Conservation (phyloP, 2,329 filamentous ascomycete genomes). For the Colletotrichum camelliae region DNA sequence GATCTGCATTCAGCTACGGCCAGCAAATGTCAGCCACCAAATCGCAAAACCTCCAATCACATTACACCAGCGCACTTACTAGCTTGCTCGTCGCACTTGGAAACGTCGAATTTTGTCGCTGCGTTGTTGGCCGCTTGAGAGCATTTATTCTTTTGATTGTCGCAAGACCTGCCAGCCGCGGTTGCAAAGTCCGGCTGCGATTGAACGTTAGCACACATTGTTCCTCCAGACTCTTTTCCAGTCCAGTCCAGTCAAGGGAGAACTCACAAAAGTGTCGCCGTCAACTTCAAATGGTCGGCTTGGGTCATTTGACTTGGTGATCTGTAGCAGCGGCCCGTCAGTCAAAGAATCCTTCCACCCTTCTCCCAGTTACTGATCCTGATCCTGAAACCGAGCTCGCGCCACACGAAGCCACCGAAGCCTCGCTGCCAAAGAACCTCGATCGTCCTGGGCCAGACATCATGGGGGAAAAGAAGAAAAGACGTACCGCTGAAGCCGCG, state of each 20-base stretch:
- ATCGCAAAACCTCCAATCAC: neutral
- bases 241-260: too few relatives aligned
- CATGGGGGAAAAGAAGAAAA: neutral
- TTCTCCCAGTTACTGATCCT: neutral
- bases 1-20: conserved; percentile 44
- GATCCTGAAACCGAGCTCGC: neutral
- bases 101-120: conserved; percentile 38
- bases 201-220: neutral
- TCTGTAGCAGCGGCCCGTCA: conserved; percentile 27
- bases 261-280: conserved; percentile 49
- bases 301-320: conserved; percentile 43
- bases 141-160: conserved; percentile 55
- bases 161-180: conserved; percentile 50
- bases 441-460: neutral
- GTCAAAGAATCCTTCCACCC: neutral
- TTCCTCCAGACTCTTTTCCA: neutral
- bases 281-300: conserved; percentile 47
- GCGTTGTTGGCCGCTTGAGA: conserved; percentile 45
- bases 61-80: conserved; percentile 36
- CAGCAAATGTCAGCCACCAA: neutral
- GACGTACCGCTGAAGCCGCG: conserved; percentile 37
- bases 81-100: conserved; percentile 51
- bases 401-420: neutral
- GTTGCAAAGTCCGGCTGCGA: conserved; percentile 44
- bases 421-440: neutral